Conservation (phyloP, 139 green algal species). For the Deuterostichococcus epilithicus region DNA sequence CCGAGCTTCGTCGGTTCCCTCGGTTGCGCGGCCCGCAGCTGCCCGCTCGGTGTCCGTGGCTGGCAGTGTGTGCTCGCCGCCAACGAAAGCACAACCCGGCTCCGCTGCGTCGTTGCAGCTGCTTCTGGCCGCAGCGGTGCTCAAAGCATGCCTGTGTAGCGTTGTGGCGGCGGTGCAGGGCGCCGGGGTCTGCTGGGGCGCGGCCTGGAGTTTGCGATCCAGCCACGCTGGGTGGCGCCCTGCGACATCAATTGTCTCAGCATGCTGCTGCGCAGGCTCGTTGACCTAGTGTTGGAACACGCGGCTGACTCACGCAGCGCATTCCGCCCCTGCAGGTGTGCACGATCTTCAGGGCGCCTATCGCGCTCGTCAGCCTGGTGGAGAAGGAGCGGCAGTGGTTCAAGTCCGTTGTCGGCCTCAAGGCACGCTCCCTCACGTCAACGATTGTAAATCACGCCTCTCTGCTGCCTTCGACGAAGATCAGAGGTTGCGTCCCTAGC, state of each 20-base stretch:
- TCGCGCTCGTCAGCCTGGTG: slow-evolving; percentile 78
- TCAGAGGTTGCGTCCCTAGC: no score
- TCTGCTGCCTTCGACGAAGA: no score
- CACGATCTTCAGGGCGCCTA: slow-evolving; percentile 54
- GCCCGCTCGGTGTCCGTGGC: background rate
- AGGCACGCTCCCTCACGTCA: background rate
- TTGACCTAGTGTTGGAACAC: background rate
- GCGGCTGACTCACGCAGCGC: no score
- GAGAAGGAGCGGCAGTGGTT: slow-evolving; percentile 86
- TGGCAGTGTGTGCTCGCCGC: background rate
- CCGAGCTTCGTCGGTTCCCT: slow-evolving; percentile 21
- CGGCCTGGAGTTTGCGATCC: background rate
- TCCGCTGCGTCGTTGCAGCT: background rate
- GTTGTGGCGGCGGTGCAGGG: no score
- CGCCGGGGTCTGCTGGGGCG: background rate
- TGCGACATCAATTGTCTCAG: background rate
- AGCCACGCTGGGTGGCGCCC: background rate
- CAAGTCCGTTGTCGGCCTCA: slow-evolving; percentile 63
- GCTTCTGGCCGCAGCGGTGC: background rate
- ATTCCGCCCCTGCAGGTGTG: slow-evolving; percentile 10
- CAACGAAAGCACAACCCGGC: background rate
- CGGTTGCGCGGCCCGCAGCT: background rate
- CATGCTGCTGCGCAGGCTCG: background rate
- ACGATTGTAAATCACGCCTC: no score
- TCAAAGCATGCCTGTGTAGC: background rate